Conservation (phyloP, 495 filamentous ascomycete genomes). For the Penicillium taxi region DNA sequence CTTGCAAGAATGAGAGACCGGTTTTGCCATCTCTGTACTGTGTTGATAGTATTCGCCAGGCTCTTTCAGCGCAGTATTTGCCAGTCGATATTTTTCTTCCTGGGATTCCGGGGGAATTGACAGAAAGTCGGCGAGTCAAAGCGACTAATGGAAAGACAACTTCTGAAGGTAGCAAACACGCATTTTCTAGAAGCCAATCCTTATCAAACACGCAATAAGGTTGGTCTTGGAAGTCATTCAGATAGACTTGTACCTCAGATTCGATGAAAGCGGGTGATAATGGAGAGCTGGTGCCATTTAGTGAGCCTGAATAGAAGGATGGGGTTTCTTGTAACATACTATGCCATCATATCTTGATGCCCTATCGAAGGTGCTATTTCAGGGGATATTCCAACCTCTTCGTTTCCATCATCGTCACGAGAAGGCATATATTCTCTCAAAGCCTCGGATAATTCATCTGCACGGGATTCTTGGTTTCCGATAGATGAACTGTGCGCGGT, state of each 20-base stretch:
- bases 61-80: conserved; percentile 13
- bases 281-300: background rate
- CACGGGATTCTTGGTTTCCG: too few relatives aligned
- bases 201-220: conserved; percentile 22
- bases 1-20: conserved; percentile 22
- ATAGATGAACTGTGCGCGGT: too few relatives aligned
- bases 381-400: too few relatives aligned
- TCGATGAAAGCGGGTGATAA: conserved; percentile 9
- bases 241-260: conserved; percentile 18
- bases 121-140: conserved; percentile 19
- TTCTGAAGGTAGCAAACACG: conserved; percentile 12
- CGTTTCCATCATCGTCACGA: too few relatives aligned
- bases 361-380: too few relatives aligned
- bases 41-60: conserved; percentile 17
- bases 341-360: too few relatives aligned
- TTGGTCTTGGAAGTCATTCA: conserved; percentile 23
- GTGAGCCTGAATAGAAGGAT: background rate
- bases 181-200: conserved; percentile 16
- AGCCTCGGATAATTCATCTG: too few relatives aligned
- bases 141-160: conserved; percentile 19
- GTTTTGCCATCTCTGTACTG: conserved; percentile 13
- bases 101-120: conserved; percentile 4
- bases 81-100: conserved; percentile 1
- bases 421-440: too few relatives aligned
- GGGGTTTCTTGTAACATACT: too few relatives aligned